Evolutionary conservation across 306 rosid genomes (phyloP).

Genomic region (Casuarina equisetifolia): DNA sequence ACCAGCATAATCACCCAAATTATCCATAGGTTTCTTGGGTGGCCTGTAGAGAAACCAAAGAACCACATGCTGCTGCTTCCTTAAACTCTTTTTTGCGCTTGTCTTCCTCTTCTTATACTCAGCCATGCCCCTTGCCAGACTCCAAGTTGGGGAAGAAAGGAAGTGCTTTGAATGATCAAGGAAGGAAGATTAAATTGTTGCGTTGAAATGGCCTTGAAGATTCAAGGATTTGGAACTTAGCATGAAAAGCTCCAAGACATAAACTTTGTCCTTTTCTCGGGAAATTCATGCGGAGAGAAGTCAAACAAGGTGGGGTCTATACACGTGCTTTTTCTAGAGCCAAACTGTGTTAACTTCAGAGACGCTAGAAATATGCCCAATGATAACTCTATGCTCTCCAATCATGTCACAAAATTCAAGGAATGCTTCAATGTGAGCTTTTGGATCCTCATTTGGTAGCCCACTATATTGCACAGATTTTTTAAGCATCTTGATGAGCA

Average conservation of each 20-base stretch:
- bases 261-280: not conserved
- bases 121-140: not conserved
- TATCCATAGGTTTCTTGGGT: slow-evolving; percentile 2
- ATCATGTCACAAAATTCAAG: too few species aligned
- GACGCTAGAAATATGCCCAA: not conserved
- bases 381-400: too few species aligned
- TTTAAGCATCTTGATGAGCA: too few species aligned
- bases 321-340: not conserved
- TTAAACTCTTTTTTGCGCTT: not conserved
- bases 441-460: too few species aligned
- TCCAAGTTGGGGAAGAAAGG: not conserved
- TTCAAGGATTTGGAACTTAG: slow-evolving; percentile 20
- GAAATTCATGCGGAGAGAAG: not conserved
- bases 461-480: too few species aligned
- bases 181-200: not conserved
- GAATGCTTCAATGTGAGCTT: too few species aligned
- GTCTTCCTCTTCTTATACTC: not conserved
- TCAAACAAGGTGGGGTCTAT: not conserved
- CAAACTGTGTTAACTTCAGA: too few species aligned
- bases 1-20: slow-evolving; percentile 2
- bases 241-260: not conserved
- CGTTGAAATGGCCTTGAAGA: not conserved
- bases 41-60: slow-evolving; percentile 13
- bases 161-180: not conserved
- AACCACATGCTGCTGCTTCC: slow-evolving; percentile 9